Conservation (phyloP, 139 green algal genomes). For the Nannochloris sp. region DNA sequence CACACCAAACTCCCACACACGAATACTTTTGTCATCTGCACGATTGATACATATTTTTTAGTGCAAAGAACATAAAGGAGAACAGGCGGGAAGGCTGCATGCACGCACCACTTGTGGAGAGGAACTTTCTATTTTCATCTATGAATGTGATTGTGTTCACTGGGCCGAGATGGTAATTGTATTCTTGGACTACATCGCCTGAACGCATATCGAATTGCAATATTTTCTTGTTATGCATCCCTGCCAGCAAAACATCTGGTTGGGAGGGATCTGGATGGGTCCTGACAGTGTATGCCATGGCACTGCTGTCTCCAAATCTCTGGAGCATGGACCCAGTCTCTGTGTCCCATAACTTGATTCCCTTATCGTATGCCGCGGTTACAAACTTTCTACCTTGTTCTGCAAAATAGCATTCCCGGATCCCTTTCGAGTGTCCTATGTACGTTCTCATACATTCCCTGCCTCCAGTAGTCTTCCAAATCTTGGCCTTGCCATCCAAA, state of each 20-base stretch:
- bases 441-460: conserved; percentile 94
- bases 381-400: conserved; percentile 83
- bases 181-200: conserved; percentile 81
- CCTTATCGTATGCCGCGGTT: conserved; percentile 77
- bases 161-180: conserved; percentile 92
- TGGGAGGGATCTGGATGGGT: conserved; percentile 84
- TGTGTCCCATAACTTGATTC: conserved; percentile 95
- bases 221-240: conserved; percentile 78
- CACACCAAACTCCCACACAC: conserved; percentile 97
- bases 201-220: conserved; percentile 87
- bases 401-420: conserved; percentile 87
- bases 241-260: conserved; percentile 85
- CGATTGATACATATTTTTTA: neutral
- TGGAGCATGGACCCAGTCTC: conserved; percentile 77
- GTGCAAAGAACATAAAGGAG: neutral
- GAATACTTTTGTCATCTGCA: conserved; percentile 91
- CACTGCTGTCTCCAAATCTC: conserved; percentile 58
- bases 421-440: conserved; percentile 87
- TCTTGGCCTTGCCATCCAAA: conserved; percentile 92
- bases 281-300: conserved; percentile 73
- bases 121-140: conserved; percentile 78
- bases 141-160: conserved; percentile 98
- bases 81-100: neutral
- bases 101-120: conserved; percentile 47
- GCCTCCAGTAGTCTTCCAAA: conserved; percentile 85